These are phyloP conservation scores for Picochlorum sp. DNA, from an alignment of 139 green algal genomes.

Conservation along the genomic window DNA sequence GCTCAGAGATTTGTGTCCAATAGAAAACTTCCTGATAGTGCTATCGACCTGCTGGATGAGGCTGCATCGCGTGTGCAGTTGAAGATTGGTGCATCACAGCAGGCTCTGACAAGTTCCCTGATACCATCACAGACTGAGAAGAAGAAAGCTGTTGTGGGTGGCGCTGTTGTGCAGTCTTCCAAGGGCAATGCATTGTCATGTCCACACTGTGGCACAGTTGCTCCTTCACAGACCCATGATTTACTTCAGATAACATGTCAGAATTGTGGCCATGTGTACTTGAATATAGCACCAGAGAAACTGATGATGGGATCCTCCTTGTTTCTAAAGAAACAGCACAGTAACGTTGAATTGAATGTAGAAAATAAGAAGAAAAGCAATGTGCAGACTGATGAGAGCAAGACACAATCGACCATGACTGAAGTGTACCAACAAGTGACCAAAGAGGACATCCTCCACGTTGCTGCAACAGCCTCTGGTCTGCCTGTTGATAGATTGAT, in stretches of 20 bases:
- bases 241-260: conserved; percentile 17
- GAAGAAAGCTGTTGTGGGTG: too few relatives aligned
- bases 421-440: too few relatives aligned
- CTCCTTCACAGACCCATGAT: conserved; percentile 2
- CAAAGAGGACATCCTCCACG: conserved; percentile 33
- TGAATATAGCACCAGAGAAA: conserved; percentile 32
- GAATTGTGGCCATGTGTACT: conserved; percentile 18
- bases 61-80: conserved; percentile 33
- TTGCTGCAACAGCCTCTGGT: conserved; percentile 44
- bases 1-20: conserved; percentile 60
- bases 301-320: background rate
- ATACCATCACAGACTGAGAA: too few relatives aligned
- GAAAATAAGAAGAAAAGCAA: too few relatives aligned
- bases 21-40: conserved; percentile 54
- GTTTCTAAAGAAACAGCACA: too few relatives aligned
- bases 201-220: conserved; percentile 28
- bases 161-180: too few relatives aligned
- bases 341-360: too few relatives aligned
- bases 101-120: background rate
- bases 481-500: conserved; percentile 35
- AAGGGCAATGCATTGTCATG: conserved; percentile 17
- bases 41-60: conserved; percentile 84
- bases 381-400: too few relatives aligned
- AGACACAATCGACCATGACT: too few relatives aligned
- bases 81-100: background rate